phyloP scores from a whole-genome alignment of 352 stramenopile species.

The Plasmopara muralis region DNA sequence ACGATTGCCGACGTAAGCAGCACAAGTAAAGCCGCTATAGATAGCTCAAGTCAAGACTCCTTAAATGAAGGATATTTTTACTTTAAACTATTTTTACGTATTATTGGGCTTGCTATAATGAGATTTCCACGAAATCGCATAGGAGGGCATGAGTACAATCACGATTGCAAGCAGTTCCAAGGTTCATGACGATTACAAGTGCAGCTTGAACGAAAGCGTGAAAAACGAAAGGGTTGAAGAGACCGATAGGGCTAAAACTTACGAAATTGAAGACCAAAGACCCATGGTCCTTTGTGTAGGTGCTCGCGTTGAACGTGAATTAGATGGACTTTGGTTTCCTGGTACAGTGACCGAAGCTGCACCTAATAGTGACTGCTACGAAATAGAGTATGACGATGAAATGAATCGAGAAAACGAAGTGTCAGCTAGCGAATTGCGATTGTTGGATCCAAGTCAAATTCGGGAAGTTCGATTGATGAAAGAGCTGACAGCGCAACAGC shows the following conservation, averaged over 20 bases:
- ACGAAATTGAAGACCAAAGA: slow-evolving; percentile 15
- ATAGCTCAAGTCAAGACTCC: no score
- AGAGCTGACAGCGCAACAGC: slow-evolving; percentile 29
- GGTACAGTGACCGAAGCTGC: slow-evolving; percentile 46
- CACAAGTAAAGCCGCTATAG: no score
- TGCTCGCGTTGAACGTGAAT: slow-evolving; percentile 51
- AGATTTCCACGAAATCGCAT: no score
- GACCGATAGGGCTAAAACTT: slow-evolving; percentile 4
- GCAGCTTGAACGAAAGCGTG: slow-evolving; percentile 9
- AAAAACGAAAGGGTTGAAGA: slow-evolving; percentile 20
- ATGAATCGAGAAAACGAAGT: slow-evolving; percentile 66
- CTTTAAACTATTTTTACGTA: no score
- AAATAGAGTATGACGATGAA: slow-evolving; percentile 78
- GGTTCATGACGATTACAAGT: not conserved
- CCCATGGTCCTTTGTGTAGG: slow-evolving; percentile 29
- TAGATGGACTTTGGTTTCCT: slow-evolving; percentile 75
- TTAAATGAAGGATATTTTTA: no score
- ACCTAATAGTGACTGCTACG: slow-evolving; percentile 43
- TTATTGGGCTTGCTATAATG: no score
- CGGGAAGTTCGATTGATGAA: slow-evolving; percentile 6
- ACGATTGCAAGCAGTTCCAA: slow-evolving; percentile 6
- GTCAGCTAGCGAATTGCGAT: slow-evolving; percentile 39
- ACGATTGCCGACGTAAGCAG: no score
- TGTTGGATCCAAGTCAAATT: slow-evolving; percentile 18
- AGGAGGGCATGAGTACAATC: slow-evolving; percentile 21